Base-by-base conservation (phyloP, 805 yeast genomes). In the Wickerhamiella azyma region DNA sequence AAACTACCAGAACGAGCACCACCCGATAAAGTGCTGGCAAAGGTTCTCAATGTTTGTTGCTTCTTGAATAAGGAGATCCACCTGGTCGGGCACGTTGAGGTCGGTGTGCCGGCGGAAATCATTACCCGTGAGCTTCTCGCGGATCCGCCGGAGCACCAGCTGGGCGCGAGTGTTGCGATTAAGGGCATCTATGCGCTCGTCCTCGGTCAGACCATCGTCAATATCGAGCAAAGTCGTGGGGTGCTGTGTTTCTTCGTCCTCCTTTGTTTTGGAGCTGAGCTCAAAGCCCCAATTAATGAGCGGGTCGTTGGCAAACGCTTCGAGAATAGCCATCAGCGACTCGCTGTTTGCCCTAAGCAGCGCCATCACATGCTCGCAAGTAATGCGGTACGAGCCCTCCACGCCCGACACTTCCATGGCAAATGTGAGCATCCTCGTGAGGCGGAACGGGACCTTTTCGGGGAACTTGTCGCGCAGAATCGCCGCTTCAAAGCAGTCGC, bases 401-500 rank as follows among this genome's bases (percentile, higher is more conserved):
- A 92, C 86, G 7, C 98, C 98, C 64, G 95, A 83, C 2, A 92
- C 97, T 62, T 94, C 99, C 96, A 92, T 89, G 0, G 97, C 99
- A 62, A 86, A 86, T 18, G 94, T 86, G 53, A 94, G 70, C 99
- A 92, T 92, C 63, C 98, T 71, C 0, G 99, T 92, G 48, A 92
- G 71, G 62, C 99, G 74, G 68, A 92, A 92, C 7, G 99, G 99
- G 19, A 92, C 98, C 62, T 88, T 89, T 58, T 92, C 99, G 0
- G 99, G 99, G 62, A 83, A 94, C 60, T 92, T 92, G 55, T 94
- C 98, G 54, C 99, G 76, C 50, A 92, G 66, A 42, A 89, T 86
- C 0, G 99, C 98, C 2, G 97, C 96, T 61, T 92, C 99, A 59
- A 92, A 92, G 73, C 99, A 92, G 61, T 92, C 99, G 53, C 98